A percentile compares a stretch with the other conserved stretches of the same genome.
Conservation (phyloP, 2,329 filamentous ascomycete species). For the Orbilia blumenaviensis region DNA sequence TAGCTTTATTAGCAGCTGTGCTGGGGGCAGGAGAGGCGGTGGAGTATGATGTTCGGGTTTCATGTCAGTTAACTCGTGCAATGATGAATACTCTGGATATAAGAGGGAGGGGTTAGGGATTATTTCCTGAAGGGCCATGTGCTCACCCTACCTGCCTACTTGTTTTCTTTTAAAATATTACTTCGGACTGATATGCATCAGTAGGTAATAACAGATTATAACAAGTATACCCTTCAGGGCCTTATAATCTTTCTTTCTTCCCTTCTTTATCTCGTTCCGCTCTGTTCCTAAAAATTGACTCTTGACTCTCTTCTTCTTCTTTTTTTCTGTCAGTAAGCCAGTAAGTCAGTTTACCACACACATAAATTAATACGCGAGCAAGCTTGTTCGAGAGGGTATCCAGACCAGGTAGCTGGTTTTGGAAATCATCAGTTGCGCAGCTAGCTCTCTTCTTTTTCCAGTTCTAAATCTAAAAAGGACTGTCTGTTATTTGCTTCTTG, state of each 20-base stretch:
- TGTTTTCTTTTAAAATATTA: neutral
- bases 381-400: conserved; percentile 3
- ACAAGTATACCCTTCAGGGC: neutral
- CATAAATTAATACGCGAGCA: neutral
- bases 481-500: too few relatives aligned
- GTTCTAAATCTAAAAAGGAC: too few relatives aligned
- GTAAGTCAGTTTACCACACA: too few relatives aligned
- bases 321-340: too few relatives aligned
- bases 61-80: too few relatives aligned
- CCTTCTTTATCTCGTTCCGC: conserved; percentile 2
- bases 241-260: neutral
- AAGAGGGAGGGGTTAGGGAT: conserved; percentile 20
- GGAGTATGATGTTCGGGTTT: too few relatives aligned
- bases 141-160: neutral
- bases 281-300: conserved; percentile 4
- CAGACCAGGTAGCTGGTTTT: neutral
- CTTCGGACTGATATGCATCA: neutral
- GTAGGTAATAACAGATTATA: neutral
- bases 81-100: conserved; percentile 17
- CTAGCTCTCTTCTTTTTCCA: conserved; percentile 4
- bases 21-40: too few relatives aligned
- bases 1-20: neutral
- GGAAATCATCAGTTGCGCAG: neutral
- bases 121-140: conserved; percentile 18
- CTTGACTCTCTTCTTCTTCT: too few relatives aligned